Percentiles rank a stretch among this genome's conserved stretches.
Conservation (phyloP, 2,329 filamentous ascomycete genomes). For the Ascochyta viciae-villosae region DNA sequence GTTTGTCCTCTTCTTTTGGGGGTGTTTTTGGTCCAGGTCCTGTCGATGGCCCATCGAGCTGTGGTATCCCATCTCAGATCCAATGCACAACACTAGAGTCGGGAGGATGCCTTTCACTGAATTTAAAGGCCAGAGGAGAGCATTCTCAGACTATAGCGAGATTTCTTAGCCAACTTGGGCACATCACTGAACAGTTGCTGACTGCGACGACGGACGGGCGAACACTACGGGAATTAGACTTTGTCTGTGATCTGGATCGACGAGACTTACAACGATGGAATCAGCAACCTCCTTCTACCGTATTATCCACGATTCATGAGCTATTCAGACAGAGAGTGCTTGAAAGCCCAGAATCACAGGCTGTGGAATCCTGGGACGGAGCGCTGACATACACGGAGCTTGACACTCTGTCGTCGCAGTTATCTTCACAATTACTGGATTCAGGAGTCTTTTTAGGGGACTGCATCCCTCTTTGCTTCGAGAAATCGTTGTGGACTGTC, state of each 20-base stretch:
- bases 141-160: not conserved
- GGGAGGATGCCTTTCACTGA: not conserved
- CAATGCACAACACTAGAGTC: not conserved
- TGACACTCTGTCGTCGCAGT: slow-evolving; percentile 1
- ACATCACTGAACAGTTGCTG: slow-evolving; percentile 3
- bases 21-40: not conserved
- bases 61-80: not conserved
- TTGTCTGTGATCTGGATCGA: slow-evolving; percentile 2
- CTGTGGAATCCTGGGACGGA: slow-evolving; percentile 14
- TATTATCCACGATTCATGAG: not conserved
- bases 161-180: not conserved
- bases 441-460: slow-evolving; percentile 18
- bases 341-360: not conserved
- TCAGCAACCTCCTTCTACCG: not conserved
- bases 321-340: not conserved
- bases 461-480: slow-evolving; percentile 28
- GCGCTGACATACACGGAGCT: slow-evolving; percentile 25
- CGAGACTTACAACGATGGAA: slow-evolving; percentile 6
- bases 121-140: not conserved
- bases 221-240: not conserved
- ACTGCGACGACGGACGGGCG: not conserved
- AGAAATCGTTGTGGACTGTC: slow-evolving; percentile 27
- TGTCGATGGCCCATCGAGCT: not conserved
- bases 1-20: not conserved
- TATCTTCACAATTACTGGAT: not conserved